These are phyloP conservation scores for Rhizopus arrhizus DNA, from an alignment of 371 early-diverging fungal genomes.

Conservation along the genomic window DNA sequence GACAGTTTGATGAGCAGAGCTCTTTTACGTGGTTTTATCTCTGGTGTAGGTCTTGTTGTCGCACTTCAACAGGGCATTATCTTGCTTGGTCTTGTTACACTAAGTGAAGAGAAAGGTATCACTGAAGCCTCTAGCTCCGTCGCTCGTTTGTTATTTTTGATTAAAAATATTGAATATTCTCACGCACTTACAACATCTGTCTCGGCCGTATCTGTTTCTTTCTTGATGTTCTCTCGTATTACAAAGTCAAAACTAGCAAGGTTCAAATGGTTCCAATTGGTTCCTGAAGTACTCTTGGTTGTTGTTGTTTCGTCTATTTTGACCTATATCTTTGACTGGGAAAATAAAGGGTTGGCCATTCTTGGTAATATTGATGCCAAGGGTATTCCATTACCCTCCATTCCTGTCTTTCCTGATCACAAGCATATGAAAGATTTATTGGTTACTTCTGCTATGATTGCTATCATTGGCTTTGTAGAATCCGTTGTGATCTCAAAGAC, in stretches of 20 bases:
- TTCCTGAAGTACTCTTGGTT: constrained; percentile 88
- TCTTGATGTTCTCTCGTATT: constrained; percentile 61
- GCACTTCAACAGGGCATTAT: constrained; percentile 82
- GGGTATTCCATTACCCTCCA: constrained; percentile 64
- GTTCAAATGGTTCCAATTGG: constrained; percentile 61
- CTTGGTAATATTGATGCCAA: constrained; percentile 70
- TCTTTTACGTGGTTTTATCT: constrained; percentile 88
- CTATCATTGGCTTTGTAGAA: constrained; percentile 94
- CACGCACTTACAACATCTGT: constrained; percentile 72
- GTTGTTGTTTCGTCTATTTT: constrained; percentile 71
- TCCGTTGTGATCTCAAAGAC: constrained; percentile 90
- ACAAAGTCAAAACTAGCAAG: constrained; percentile 59
- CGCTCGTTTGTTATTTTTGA: constrained; percentile 67
- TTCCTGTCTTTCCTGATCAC: constrained; percentile 59
- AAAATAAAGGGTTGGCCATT: constrained; percentile 69
- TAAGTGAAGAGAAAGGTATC: constrained; percentile 51
- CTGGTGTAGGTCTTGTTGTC: constrained; percentile 89
- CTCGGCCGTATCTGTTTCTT: constrained; percentile 67
- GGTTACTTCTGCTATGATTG: constrained; percentile 73
- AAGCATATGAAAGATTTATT: constrained; percentile 64
- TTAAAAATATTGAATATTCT: constrained; percentile 50
- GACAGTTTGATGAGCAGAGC: constrained; percentile 93
- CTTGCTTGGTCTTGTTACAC: constrained; percentile 69
- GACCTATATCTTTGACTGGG: constrained; percentile 67
- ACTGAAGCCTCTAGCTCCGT: constrained; percentile 75